Evolutionary conservation across 768 basidiomycete genomes (phyloP).

Genomic region (Tylopilus rubrobrunneus): DNA sequence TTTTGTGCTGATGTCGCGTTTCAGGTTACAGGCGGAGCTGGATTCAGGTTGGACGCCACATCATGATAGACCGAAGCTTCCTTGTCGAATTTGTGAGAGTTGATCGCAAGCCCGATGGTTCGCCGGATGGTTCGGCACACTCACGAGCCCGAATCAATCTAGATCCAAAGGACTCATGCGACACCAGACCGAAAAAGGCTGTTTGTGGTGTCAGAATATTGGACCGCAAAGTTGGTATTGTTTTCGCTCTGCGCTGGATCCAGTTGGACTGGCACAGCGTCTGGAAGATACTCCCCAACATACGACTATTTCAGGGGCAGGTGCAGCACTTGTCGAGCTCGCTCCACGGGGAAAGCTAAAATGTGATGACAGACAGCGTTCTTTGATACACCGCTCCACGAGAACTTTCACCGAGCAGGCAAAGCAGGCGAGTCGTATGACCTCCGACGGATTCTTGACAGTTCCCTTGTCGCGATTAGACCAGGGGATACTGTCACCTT

Average conservation of each 20-base stretch:
- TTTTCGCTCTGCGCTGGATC: neutral
- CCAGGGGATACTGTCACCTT: conserved; percentile 87
- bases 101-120: too few species aligned
- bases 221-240: conserved; percentile 61
- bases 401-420: conserved; percentile 78
- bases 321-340: conserved; percentile 33
- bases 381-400: conserved; percentile 89
- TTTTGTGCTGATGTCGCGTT: neutral
- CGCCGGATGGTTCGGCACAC: neutral
- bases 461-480: conserved; percentile 60
- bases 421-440: conserved; percentile 65
- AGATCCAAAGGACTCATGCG: conserved; percentile 54
- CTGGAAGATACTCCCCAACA: conserved; percentile 50
- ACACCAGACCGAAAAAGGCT: conserved; percentile 42
- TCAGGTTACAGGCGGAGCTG: conserved; percentile 64
- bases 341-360: neutral
- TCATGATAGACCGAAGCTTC: conserved; percentile 82
- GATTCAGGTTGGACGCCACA: conserved; percentile 87
- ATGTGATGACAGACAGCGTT: conserved; percentile 62
- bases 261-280: conserved; percentile 33
- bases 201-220: conserved; percentile 79
- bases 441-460: conserved; percentile 67
- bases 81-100: conserved; percentile 61
- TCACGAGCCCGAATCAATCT: neutral
- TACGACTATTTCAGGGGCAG: conserved; percentile 61